Base-by-base conservation (phyloP, 805 yeast genomes). In the Kluyveromyces lactis region DNA sequence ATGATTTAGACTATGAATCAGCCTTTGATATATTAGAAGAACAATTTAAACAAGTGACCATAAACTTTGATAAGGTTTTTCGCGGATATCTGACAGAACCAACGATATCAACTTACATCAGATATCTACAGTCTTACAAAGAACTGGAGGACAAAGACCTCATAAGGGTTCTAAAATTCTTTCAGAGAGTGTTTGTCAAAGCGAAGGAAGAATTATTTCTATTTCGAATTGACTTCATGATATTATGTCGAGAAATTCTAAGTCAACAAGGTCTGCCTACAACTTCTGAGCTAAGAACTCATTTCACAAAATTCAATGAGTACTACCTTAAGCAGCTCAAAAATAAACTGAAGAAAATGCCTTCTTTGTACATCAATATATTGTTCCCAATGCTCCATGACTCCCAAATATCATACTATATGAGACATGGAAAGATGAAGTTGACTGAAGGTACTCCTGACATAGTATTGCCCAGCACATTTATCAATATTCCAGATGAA, bases 201-300 rank as follows among this genome's bases (percentile, higher is more conserved):
- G 71, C 75, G 30, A 80, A 82, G 42, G 71, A 68, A 37, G 76
- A 78, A 31, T 65, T 78, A 0, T 61, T 73, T 26, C 57, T 84
- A 26, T 79, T 70, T 50, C 66, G 95, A 37, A 54, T 92, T 26
- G 96, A 89, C 55, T 77, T 92, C 53, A 72, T 90, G 71, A 55
- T 69, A 12, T 52, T 72, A 2, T 54, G 84, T 1, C 72, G 77
- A 50, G 66, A 72, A 19, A 63, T 82, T 50, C 61, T 82, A 5
- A 63, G 77, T 10, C 69, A 67, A 28, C 64, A 64, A 24, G 77
- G 79, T 5, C 59, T 79, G 13, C 69, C 77, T 1, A 57, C 63
- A 32, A 46, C 60, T 0, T 60, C 77, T 0, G 54, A 58, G 15
- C 65, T 77, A 3, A 66, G 86, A 42, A 66, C 64, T 23, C 86